Percentiles rank a stretch among this genome's conserved stretches.
phyloP scores from a whole-genome alignment of 2,329 filamentous ascomycete species.

The Scopulariopsis brevicaulis region DNA sequence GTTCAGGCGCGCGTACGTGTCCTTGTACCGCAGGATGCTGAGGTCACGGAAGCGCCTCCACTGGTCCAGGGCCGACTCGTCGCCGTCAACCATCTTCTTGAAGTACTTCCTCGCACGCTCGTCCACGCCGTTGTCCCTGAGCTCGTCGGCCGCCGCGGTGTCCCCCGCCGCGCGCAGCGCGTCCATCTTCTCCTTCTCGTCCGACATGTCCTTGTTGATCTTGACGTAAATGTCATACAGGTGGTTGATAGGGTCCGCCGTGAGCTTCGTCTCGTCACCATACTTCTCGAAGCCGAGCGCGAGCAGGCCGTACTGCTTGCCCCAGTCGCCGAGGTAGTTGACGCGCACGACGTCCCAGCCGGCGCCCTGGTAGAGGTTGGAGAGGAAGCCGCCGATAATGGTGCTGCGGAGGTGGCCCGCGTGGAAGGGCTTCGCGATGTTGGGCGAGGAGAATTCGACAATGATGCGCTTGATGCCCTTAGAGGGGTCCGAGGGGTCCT shows the following conservation, averaged over 20 bases:
- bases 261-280: constrained; percentile 60
- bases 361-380: constrained; percentile 57
- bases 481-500: constrained; percentile 48
- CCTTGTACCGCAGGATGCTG: constrained; percentile 54
- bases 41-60: constrained; percentile 58
- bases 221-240: constrained; percentile 73
- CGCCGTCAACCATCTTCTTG: constrained; percentile 59
- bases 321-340: constrained; percentile 76
- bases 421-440: constrained; percentile 79
- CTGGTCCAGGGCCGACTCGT: constrained; percentile 44
- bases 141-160: constrained; percentile 13
- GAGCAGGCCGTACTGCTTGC: constrained; percentile 64
- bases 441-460: constrained; percentile 76
- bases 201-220: constrained; percentile 57
- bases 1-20: constrained; percentile 59
- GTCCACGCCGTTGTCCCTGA: constrained; percentile 49
- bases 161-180: constrained; percentile 37
- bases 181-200: constrained; percentile 56
- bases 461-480: constrained; percentile 55
- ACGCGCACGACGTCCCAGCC: constrained; percentile 66
- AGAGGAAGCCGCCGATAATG: constrained; percentile 68
- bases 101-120: constrained; percentile 67
- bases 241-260: constrained; percentile 68
- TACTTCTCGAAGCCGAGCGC: constrained; percentile 67
- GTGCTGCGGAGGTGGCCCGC: constrained; percentile 68